Evolutionary conservation across 768 basidiomycete genomes (phyloP).

Genomic region (Calocybe cyanea): DNA sequence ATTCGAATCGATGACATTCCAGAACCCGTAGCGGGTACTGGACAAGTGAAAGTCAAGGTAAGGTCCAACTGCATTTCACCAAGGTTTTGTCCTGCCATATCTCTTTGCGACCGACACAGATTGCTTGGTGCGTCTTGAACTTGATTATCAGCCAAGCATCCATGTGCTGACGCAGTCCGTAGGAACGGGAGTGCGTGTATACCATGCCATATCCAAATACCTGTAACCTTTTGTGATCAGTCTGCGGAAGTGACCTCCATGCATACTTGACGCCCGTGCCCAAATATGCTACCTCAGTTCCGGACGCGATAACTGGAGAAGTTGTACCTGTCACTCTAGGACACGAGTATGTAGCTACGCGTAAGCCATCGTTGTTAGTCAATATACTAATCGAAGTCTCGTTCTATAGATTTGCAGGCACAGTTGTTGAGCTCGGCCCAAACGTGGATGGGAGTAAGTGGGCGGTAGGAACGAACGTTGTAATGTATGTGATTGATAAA

Average conservation of each 20-base stretch:
- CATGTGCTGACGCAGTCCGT: not conserved
- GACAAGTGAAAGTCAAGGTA: slow-evolving; percentile 44
- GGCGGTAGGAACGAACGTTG: slow-evolving; percentile 30
- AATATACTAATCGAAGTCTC: not conserved
- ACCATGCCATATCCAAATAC: not conserved
- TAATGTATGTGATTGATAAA: slow-evolving; percentile 23
- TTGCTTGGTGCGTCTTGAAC: slow-evolving; percentile 30
- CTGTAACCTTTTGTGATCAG: slow-evolving; percentile 13
- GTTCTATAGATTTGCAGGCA: slow-evolving; percentile 28
- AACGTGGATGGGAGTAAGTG: slow-evolving; percentile 30
- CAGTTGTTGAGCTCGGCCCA: slow-evolving; percentile 29
- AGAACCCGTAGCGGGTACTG: slow-evolving; percentile 29
- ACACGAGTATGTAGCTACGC: slow-evolving; percentile 34
- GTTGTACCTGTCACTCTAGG: slow-evolving; percentile 39
- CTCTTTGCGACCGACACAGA: slow-evolving; percentile 16
- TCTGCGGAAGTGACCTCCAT: slow-evolving; percentile 48
- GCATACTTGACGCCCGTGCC: slow-evolving; percentile 29
- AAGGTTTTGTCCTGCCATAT: too few relatives aligned
- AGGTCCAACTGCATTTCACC: not conserved
- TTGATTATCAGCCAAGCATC: slow-evolving; percentile 9
- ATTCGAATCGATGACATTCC: slow-evolving; percentile 40
- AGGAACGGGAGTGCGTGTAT: slow-evolving; percentile 33
- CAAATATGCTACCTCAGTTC: slow-evolving; percentile 27
- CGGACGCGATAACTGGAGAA: slow-evolving; percentile 35
- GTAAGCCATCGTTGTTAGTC: not conserved